Percentiles rank a stretch among this genome's conserved stretches.
Conservation (phyloP, 1,139 yeast species). For the Hyphopichia fennica region DNA sequence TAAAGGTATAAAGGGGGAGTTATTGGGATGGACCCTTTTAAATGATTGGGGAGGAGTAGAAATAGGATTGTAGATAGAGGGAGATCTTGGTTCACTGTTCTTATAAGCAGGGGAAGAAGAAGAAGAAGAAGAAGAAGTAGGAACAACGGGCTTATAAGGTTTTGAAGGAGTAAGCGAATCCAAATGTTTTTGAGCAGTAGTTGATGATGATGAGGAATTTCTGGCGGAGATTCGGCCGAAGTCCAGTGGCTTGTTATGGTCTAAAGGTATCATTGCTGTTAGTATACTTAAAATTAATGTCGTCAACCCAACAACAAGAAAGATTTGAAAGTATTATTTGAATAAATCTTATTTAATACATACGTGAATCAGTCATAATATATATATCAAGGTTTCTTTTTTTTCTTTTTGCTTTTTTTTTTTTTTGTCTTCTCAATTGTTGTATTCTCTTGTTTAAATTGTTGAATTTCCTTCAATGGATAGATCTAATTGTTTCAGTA, state of each 20-base stretch:
- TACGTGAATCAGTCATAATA: neutral
- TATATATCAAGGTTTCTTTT: too few species aligned
- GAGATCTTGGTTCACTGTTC: too few species aligned
- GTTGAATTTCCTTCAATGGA: too few species aligned
- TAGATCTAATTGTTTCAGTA: too few species aligned
- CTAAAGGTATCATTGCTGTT: slow-evolving; percentile 1
- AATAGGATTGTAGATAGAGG: too few species aligned
- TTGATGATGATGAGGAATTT: neutral
- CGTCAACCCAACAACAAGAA: neutral
- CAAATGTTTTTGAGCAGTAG: neutral
- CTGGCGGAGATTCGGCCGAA: neutral
- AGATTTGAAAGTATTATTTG: too few species aligned
- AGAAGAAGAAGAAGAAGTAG: neutral
- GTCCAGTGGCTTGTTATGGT: neutral
- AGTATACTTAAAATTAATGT: neutral
- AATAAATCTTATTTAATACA: neutral
- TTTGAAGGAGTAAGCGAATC: neutral
- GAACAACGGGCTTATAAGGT: neutral
- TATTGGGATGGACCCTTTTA: neutral
- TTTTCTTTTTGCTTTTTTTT: too few species aligned
- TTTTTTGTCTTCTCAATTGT: too few species aligned
- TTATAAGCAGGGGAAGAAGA: too few species aligned
- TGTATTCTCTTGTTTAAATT: too few species aligned
- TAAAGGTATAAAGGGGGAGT: neutral
- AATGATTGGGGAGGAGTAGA: neutral